These are phyloP conservation scores for Bipolaris oryzae DNA, from an alignment of 2,329 filamentous ascomycete genomes.

Conservation along the genomic window DNA sequence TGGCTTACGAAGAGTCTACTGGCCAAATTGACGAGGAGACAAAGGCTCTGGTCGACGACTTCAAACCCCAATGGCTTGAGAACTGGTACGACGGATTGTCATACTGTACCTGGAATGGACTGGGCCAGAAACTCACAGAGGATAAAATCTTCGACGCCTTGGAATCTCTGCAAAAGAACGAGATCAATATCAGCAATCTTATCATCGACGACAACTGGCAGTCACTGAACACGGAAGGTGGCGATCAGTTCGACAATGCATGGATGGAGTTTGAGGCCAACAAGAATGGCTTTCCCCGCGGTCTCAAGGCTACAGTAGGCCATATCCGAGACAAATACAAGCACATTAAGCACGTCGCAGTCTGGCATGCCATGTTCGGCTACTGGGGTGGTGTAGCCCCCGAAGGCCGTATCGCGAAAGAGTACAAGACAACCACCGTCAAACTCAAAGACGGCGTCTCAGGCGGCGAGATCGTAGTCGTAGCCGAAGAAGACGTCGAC, in stretches of 20 bases:
- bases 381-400: slow-evolving; percentile 81
- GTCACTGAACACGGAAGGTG: slow-evolving; percentile 53
- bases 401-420: slow-evolving; percentile 72
- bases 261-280: slow-evolving; percentile 91
- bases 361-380: slow-evolving; percentile 82
- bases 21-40: slow-evolving; percentile 56
- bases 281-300: slow-evolving; percentile 75
- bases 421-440: slow-evolving; percentile 74
- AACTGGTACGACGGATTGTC: slow-evolving; percentile 92
- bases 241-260: slow-evolving; percentile 47
- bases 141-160: slow-evolving; percentile 79
- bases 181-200: slow-evolving; percentile 79
- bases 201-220: slow-evolving; percentile 97
- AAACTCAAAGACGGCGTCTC: slow-evolving; percentile 62
- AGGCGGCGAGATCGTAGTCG: slow-evolving; percentile 71
- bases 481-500: slow-evolving; percentile 74
- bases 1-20: slow-evolving; percentile 52
- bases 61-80: slow-evolving; percentile 73
- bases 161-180: slow-evolving; percentile 69
- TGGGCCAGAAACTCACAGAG: slow-evolving; percentile 83
- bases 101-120: slow-evolving; percentile 95
- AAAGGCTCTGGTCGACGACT: slow-evolving; percentile 54
- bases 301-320: slow-evolving; percentile 72
- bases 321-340: slow-evolving; percentile 72
- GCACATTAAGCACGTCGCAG: slow-evolving; percentile 80